Evolutionary conservation across 164 flowering plant species (phyloP), one percentile per base, ranked within the genome.

Genomic region (Stephania yunnanensis): DNA sequence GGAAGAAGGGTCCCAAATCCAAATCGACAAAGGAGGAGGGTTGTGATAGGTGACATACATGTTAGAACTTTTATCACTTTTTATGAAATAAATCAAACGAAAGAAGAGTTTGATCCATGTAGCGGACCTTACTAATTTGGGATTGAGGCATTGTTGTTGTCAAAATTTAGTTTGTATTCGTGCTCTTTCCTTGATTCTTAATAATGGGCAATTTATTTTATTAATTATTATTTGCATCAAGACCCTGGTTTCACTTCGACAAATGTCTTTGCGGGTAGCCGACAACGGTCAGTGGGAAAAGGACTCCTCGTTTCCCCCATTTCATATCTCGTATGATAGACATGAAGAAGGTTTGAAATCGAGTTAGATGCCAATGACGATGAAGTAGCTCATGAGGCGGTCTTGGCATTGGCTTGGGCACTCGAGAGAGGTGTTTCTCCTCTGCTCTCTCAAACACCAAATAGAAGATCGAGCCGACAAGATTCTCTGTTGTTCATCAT

Each of bases 231-330:
- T 36, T 36, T 36, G 25, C 63, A 50, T 5, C 50, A 50, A 2
- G 2, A 10, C n/a, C n/a, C n/a, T 68, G 29, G 68, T 15, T 73
- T 69, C 68, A 55, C 17, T 73, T 25, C 31, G 20, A 6, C 65
- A 42, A 25, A 15, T 76, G 11, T 61, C 29, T 78, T 52, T 78
- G 70, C 77, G 93, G 97, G 94, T 80, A 85, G 75, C 80, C 88
- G 86, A 64, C 91, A 90, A 72, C 94, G 89, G 79, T 94, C 86
- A 72, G 95, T 92, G 75, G 94, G 97, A 96, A 96, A 85, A 85
- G 99, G 78, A 96, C 99, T 10, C 99, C 99, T 50, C 91, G 99
- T 11, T 75, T 91, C 79, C 97, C 98, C 70, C n/a, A 89, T 96
- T 77, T 86, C 87, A 71, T 81, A 83, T 78, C 74, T 87, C n/a